Evolutionary conservation across 1,284 basidiomycete species (phyloP).

Genomic region (Ceratobasidium sp.): DNA sequence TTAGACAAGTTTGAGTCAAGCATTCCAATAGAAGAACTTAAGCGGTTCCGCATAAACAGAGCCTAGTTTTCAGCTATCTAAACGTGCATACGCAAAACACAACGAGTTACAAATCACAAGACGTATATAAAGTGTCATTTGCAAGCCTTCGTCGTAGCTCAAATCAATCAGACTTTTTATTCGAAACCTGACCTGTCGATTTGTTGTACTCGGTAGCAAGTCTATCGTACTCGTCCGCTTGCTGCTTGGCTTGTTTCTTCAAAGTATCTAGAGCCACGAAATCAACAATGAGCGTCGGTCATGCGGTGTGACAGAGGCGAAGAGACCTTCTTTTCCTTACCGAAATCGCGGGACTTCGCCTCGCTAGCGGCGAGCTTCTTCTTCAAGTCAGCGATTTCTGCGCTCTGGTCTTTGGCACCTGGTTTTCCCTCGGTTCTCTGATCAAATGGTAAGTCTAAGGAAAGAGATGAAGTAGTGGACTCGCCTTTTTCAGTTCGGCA

Average conservation of each 20-base stretch:
- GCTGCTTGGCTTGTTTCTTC: constrained; percentile 82
- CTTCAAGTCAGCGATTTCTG: constrained; percentile 72
- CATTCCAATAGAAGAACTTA: neutral
- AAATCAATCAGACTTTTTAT: constrained; percentile 55
- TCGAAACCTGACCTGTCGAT: constrained; percentile 62
- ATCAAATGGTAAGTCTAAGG: constrained; percentile 8
- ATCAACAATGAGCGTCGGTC: neutral
- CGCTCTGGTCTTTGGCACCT: constrained; percentile 59
- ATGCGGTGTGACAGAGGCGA: constrained; percentile 5
- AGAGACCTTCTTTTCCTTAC: constrained; percentile 54
- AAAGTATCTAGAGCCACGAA: constrained; percentile 63
- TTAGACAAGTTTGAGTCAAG: neutral
- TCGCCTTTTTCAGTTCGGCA: constrained; percentile 77
- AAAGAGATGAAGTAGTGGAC: constrained; percentile 43
- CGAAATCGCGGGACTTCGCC: constrained; percentile 70
- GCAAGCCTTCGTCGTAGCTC: no score
- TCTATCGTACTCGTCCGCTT: constrained; percentile 79
- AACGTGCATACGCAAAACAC: no score
- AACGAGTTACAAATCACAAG: no score
- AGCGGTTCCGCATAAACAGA: no score
- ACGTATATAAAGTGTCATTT: no score
- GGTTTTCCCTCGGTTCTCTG: constrained; percentile 48
- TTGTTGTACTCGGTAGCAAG: constrained; percentile 80
- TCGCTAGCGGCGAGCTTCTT: constrained; percentile 58
- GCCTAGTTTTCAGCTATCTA: no score